Percentiles rank a stretch among this genome's conserved stretches.
Conservation (phyloP, 163 green algal species). For the Trebouxia gelatinosa region DNA sequence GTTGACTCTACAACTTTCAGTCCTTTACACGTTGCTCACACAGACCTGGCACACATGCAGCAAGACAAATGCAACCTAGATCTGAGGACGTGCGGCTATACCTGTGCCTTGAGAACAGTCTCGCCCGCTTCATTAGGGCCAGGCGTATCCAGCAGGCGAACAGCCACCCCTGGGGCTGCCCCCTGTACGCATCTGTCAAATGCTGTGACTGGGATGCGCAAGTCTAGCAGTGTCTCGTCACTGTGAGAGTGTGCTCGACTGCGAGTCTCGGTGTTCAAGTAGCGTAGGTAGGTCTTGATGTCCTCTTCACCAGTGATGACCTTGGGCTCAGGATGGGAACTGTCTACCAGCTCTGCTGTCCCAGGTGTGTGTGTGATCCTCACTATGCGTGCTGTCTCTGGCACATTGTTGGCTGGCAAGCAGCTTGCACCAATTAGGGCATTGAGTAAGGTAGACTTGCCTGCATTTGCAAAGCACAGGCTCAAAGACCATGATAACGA, state of each 20-base stretch:
- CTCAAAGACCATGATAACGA: neutral
- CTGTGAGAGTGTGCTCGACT: slow-evolving; percentile 27
- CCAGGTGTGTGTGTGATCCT: slow-evolving; percentile 47
- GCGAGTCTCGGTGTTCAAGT: slow-evolving; percentile 58
- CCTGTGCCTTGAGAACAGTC: slow-evolving; percentile 58
- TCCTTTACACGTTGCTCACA: no score
- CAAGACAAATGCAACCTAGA: no score
- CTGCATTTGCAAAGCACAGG: slow-evolving; percentile 34
- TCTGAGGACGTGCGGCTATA: no score
- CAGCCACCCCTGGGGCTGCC: neutral
- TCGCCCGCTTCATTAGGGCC: slow-evolving; percentile 40
- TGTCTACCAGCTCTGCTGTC: slow-evolving; percentile 8
- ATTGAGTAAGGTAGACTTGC: slow-evolving; percentile 71
- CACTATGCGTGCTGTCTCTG: slow-evolving; percentile 60
- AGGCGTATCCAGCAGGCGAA: slow-evolving; percentile 71
- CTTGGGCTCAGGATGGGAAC: neutral
- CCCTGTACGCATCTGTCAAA: slow-evolving; percentile 6
- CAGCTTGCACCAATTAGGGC: slow-evolving; percentile 52
- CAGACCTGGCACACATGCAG: no score
- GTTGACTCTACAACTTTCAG: no score
- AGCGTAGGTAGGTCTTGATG: slow-evolving; percentile 49
- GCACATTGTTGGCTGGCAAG: slow-evolving; percentile 66
- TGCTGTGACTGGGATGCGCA: slow-evolving; percentile 34
- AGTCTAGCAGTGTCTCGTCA: slow-evolving; percentile 35
- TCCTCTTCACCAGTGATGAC: slow-evolving; percentile 8